Percentiles rank a stretch among this genome's conserved stretches.
Evolutionary conservation across 352 stramenopile species (phyloP).

Genomic region (Phytophthora sansomeana): DNA sequence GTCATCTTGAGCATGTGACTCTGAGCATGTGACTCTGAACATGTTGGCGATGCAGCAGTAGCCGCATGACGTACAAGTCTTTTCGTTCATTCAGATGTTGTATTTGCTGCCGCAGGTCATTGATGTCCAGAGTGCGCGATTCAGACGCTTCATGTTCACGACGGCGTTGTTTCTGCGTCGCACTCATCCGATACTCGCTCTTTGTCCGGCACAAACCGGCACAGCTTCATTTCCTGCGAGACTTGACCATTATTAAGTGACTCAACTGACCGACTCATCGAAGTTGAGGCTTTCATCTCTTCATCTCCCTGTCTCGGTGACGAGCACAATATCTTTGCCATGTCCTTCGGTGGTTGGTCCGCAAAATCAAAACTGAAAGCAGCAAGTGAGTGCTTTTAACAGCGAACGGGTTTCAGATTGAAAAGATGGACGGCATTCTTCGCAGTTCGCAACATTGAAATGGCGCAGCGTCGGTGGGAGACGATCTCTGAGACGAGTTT

Average conservation of each 20-base stretch:
- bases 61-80: neutral
- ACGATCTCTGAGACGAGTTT: no score
- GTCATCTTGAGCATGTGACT: neutral
- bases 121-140: neutral
- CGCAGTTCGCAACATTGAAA: no score
- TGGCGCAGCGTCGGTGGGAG: no score
- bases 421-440: no score
- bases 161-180: neutral
- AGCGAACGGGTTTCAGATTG: no score
- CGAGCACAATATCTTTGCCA: neutral
- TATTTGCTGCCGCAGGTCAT: neutral
- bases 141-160: neutral
- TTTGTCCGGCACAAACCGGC: neutral
- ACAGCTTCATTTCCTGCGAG: neutral
- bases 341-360: no score
- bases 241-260: neutral
- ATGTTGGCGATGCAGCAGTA: neutral
- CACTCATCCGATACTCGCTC: neutral
- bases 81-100: neutral
- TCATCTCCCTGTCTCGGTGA: neutral
- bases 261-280: neutral
- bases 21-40: neutral
- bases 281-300: neutral
- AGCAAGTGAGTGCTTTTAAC: no score
- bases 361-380: no score